These are phyloP conservation scores for Suhomyces panamericanus DNA, from an alignment of 1,139 yeast genomes.

Conservation along the genomic window DNA sequence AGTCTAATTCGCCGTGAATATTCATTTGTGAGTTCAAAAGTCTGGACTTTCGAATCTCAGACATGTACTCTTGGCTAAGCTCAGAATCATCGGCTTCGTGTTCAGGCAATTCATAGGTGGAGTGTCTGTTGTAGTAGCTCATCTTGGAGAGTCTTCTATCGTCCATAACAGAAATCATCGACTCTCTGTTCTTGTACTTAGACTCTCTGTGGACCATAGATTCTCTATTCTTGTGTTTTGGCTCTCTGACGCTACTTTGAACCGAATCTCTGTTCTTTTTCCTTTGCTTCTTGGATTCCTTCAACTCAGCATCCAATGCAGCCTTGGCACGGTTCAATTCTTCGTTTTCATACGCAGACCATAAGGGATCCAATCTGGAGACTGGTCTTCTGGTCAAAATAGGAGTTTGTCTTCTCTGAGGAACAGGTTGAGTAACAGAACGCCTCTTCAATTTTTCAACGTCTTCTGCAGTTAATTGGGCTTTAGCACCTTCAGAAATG, in stretches of 20 bases:
- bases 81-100: conserved; percentile 40
- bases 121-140: conserved; percentile 22
- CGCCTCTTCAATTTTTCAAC: conserved; percentile 47
- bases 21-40: conserved; percentile 46
- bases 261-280: conserved; percentile 24
- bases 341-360: conserved; percentile 50
- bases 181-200: conserved; percentile 14
- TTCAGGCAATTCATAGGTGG: conserved; percentile 38
- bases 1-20: conserved; percentile 30
- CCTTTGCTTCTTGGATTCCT: conserved; percentile 22
- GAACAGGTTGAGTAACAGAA: conserved; percentile 47
- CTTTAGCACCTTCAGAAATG: conserved; percentile 38
- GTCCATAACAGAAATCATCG: conserved; percentile 25
- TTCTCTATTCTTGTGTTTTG: conserved; percentile 28
- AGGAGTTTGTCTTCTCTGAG: conserved; percentile 43
- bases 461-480: conserved; percentile 42
- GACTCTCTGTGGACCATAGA: conserved; percentile 33
- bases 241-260: neutral
- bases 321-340: conserved; percentile 49
- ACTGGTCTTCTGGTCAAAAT: conserved; percentile 59
- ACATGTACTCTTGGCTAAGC: conserved; percentile 46
- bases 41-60: conserved; percentile 46
- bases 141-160: conserved; percentile 25
- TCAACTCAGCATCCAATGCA: conserved; percentile 42
- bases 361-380: conserved; percentile 67